A percentile compares a stretch with the other conserved stretches of the same genome.
Evolutionary conservation across 208 protist species (phyloP).

Genomic region (Trypanosoma melophagium): DNA sequence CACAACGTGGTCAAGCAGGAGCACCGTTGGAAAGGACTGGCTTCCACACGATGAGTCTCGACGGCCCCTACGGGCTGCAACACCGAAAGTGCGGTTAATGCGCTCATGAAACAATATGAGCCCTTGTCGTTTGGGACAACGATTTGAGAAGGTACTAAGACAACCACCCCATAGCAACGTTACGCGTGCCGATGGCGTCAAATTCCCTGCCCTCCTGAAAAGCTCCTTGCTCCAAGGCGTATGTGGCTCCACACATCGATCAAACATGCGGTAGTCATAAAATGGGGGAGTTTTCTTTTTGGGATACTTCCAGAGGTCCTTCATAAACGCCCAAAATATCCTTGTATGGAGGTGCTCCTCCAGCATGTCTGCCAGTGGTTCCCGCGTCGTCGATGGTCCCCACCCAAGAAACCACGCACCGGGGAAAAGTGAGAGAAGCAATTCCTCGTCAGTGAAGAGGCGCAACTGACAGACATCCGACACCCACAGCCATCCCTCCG

Average conservation of each 20-base stretch:
- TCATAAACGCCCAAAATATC: conserved; percentile 11
- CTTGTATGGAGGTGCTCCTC: conserved; percentile 15
- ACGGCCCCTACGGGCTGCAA: not conserved
- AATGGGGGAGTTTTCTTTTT: not conserved
- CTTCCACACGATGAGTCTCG: not conserved
- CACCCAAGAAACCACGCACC: conserved; percentile 11
- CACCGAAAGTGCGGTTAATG: not conserved
- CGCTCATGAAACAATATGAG: not conserved
- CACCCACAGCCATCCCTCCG: conserved; percentile 13
- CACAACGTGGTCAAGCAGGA: conserved; percentile 9
- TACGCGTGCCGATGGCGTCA: not conserved
- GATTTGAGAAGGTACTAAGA: not conserved
- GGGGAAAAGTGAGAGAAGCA: not conserved
- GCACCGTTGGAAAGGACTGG: not conserved
- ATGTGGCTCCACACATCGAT: not conserved
- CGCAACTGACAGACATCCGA: conserved; percentile 15
- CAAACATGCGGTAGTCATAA: conserved; percentile 1
- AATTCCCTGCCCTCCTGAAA: not conserved
- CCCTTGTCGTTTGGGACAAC: not conserved
- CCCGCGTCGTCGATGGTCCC: conserved; percentile 3
- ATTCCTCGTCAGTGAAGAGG: conserved; percentile 11
- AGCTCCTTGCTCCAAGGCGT: conserved; percentile 4
- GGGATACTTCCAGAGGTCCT: not conserved
- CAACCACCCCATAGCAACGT: conserved; percentile 6
- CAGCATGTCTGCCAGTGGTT: not conserved